Evolutionary conservation across 2,329 filamentous ascomycete species (phyloP).

Genomic region (Colletotrichum sojae): DNA sequence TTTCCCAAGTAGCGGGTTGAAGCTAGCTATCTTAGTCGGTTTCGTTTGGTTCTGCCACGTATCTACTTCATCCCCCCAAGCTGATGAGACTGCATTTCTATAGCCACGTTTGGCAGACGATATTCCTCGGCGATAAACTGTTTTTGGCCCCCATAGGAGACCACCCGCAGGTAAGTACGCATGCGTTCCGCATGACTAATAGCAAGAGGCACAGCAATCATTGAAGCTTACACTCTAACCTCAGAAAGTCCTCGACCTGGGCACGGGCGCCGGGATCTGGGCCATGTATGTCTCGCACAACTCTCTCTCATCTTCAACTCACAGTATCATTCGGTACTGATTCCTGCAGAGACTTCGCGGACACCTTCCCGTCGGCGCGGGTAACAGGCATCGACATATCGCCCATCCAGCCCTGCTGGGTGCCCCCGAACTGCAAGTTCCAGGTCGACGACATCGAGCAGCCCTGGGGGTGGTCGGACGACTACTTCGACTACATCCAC

Average conservation of each 20-base stretch:
- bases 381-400: slow-evolving; percentile 69
- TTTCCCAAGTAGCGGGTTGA: neutral
- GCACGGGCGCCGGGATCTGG: slow-evolving; percentile 61
- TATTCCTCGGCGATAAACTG: slow-evolving; percentile 52
- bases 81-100: too few species aligned
- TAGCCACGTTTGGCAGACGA: slow-evolving; percentile 22
- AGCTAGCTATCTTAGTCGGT: too few species aligned
- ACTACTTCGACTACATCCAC: slow-evolving; percentile 72
- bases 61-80: too few species aligned
- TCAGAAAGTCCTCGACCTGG: slow-evolving; percentile 58
- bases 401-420: slow-evolving; percentile 64
- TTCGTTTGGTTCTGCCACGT: too few species aligned
- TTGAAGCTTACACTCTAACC: too few species aligned
- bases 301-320: neutral
- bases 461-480: slow-evolving; percentile 56
- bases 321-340: slow-evolving; percentile 12
- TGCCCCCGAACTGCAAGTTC: slow-evolving; percentile 54
- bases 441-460: slow-evolving; percentile 53
- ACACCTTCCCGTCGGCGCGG: slow-evolving; percentile 59
- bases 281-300: slow-evolving; percentile 50
- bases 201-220: neutral
- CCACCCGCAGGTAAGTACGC: slow-evolving; percentile 42
- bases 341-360: slow-evolving; percentile 60
- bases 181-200: neutral
- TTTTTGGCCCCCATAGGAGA: slow-evolving; percentile 54